Evolutionary conservation across 371 early-diverging fungal species (phyloP).

Genomic region (Lichtheimia corymbifera): DNA sequence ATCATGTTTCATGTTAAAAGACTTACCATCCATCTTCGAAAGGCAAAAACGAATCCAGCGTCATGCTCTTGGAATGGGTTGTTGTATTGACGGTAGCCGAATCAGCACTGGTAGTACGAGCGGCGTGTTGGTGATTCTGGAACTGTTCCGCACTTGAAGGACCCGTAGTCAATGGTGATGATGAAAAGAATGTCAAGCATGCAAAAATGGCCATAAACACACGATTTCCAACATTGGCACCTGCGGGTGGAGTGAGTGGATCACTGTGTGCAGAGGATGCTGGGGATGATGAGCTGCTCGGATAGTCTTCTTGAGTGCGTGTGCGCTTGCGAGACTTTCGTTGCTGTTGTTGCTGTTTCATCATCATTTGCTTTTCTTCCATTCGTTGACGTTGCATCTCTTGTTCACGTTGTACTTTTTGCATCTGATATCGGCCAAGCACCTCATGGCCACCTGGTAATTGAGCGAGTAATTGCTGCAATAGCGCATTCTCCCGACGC

Average conservation of each 20-base stretch:
- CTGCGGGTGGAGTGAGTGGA: conserved; percentile 31
- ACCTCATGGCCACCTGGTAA: conserved; percentile 60
- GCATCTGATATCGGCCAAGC: conserved; percentile 32
- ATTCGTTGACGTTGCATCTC: conserved; percentile 28
- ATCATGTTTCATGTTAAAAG: no score
- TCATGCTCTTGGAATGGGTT: conserved; percentile 1
- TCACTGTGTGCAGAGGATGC: conserved; percentile 22
- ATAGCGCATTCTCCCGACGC: conserved; percentile 50
- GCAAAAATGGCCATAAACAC: conserved; percentile 50
- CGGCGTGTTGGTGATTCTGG: conserved; percentile 40
- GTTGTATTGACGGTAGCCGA: not conserved
- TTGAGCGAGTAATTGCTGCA: conserved; percentile 52
- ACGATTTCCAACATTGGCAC: conserved; percentile 23
- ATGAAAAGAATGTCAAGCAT: conserved; percentile 44
- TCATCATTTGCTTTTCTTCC: conserved; percentile 30
- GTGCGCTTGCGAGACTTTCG: conserved; percentile 29
- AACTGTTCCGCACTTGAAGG: conserved; percentile 31
- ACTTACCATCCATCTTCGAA: conserved; percentile 33
- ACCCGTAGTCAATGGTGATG: conserved; percentile 45
- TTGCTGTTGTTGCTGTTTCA: conserved; percentile 31
- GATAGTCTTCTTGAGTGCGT: conserved; percentile 24
- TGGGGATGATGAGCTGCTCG: conserved; percentile 21
- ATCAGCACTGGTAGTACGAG: conserved; percentile 30
- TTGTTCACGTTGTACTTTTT: conserved; percentile 38
- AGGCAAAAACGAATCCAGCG: conserved; percentile 21